phyloP scores from a whole-genome alignment of 352 stramenopile species.

The Chrysophaeum taylorii region DNA sequence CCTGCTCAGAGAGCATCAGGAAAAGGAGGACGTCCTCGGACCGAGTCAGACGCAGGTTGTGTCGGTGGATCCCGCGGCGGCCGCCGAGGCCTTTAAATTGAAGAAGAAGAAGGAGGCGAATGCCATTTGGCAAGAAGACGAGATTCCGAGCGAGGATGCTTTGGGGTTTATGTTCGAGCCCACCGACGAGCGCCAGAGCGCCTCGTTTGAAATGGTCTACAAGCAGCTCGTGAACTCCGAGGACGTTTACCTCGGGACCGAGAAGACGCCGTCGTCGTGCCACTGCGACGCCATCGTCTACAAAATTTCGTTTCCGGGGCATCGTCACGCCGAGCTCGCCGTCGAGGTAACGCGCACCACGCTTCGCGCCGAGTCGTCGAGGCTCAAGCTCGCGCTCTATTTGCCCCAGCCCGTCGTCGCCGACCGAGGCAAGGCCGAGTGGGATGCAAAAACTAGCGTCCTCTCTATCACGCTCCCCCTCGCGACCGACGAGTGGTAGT shows the following conservation, averaged over 20 bases:
- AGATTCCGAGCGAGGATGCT: constrained; percentile 7
- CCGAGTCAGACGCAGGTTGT: neutral
- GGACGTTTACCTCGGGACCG: constrained; percentile 11
- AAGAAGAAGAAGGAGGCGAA: neutral
- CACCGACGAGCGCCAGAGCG: neutral
- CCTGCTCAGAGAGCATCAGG: neutral
- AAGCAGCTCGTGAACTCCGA: constrained; percentile 5
- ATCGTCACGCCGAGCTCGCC: neutral
- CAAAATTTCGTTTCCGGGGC: neutral
- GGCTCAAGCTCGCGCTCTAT: constrained; percentile 17
- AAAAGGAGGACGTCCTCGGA: neutral
- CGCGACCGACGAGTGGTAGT: constrained; percentile 13
- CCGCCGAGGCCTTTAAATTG: neutral
- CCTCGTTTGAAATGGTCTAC: constrained; percentile 5
- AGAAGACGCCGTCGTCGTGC: constrained; percentile 2
- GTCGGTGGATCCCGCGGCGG: neutral
- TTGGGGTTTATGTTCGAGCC: neutral
- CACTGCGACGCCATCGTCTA: constrained; percentile 6
- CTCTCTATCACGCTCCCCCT: constrained; percentile 17
- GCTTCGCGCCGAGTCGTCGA: neutral
- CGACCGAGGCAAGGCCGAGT: constrained; percentile 18
- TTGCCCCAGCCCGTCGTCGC: constrained; percentile 21
- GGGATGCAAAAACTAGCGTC: constrained; percentile 12
- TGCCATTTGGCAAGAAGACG: constrained; percentile 11
- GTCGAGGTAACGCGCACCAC: neutral